Base-by-base conservation (phyloP, 2,329 filamentous ascomycete species). In the Penicillium sp. region DNA sequence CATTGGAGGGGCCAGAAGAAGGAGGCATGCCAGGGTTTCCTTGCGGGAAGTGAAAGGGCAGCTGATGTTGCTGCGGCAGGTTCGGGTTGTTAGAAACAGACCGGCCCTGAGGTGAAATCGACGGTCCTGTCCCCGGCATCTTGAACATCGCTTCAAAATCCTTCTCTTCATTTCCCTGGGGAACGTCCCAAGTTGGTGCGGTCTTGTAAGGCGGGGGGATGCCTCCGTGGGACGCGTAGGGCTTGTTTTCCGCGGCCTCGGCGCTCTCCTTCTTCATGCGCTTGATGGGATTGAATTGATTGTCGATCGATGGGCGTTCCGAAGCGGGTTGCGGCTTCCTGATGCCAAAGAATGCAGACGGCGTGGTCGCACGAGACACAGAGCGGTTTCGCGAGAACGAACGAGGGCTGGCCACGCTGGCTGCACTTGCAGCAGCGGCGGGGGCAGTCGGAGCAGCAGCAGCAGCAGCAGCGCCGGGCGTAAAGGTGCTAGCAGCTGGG, bases 161-260 rank as follows among this genome's bases (percentile, higher is more conserved):
- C 69, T 90, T 91, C 64, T 96, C 90, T 45, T 85, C 82, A 64
- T 91, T 89, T 20, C 88, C 87, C 51, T 86, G 79, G 25, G 87
- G 78, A 60, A 88, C 86, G 61, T 90, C 88, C 94, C 95, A 99
- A 0, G 89, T 93, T 0, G 92, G 92, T 11, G 83, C 81, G 1
- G 95, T 98, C 68, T 92, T 89, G 75, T 89, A 97, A 4, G 94
- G 88, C 31, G 90, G 89, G 39, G 90, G 89, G 55, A 97, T 85
- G n/a, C 92, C 92, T 49, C 88, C 89, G 70, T 95, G 96, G 59
- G 87, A 84, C 38, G 87, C 83, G 81, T 88, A 92, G 63, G 90
- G 87, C 67, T 84, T 83, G 3, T 78, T 39, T 17, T 52, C 75
- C 57, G 81, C 79, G 51, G 83, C 80, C 45, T 77, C 77, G n/a